Evolutionary conservation across 306 rosid genomes (phyloP), one percentile per base, ranked within the genome.

Genomic region (Vigna nakashimae): DNA sequence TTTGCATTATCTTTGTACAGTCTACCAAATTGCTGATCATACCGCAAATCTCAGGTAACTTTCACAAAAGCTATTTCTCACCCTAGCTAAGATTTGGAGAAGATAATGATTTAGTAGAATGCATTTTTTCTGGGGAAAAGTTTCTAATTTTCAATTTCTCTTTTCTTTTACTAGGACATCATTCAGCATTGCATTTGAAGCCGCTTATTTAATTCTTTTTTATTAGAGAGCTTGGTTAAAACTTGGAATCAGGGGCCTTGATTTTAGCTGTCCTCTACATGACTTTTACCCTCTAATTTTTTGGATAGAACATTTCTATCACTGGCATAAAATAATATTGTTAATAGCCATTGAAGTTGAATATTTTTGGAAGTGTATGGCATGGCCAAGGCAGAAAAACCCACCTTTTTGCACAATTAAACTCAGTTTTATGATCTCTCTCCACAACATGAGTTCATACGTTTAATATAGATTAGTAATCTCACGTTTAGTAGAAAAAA

Each of bases 121-220:
- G 67, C 60, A 46, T 17, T 82, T 72, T 43, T 45, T 50, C 43
- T 11, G 10, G 81, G 76, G 76, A 65, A 66, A 59, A 71, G 64
- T 53, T 72, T 66, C 51, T 64, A 22, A 36, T 72, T 64, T 65
- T 53, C 42, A 76, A 50, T 9, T 63, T 70, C 52, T 74, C 52
- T 74, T 50, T 15, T 46, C 5, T 34, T 1, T 36, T 76, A n/a
- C 20, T 30, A 62, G 73, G 82, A 63, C 32, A 16, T 14, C 34
- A 70, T 82, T 62, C 74, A 70, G 56, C 50, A 65, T 71, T 82
- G 70, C 79, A 55, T 65, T 62, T 77, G 70, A 70, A 76, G 74
- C 57, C 51, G 59, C 28, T 18, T 53, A 53, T 17, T 52, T 52
- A 68, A 63, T 36, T 49, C 2, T 40, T 36, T 75, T 51, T 22